Conservation (phyloP, 2,329 filamentous ascomycete genomes). For the Lasiodiplodia hormozganensis region DNA sequence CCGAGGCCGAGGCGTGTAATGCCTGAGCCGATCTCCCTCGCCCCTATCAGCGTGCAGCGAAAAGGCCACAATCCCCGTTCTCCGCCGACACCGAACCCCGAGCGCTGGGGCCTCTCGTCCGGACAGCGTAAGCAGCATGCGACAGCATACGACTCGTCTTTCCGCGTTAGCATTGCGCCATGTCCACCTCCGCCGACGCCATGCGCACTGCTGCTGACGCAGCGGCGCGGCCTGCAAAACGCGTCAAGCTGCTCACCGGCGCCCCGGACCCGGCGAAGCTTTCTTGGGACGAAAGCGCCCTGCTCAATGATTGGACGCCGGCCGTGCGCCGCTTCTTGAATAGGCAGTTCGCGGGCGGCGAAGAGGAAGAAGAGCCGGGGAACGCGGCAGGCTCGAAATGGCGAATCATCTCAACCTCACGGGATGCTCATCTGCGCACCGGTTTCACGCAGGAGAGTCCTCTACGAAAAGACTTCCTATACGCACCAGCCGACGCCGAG, state of each 20-base stretch:
- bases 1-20: constrained; percentile 16
- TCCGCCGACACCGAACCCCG: constrained; percentile 6
- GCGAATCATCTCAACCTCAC: constrained; percentile 8
- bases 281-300: constrained; percentile 59
- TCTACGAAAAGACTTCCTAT: background rate
- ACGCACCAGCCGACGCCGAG: background rate
- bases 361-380: background rate
- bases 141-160: background rate
- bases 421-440: background rate
- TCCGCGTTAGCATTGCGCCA: constrained; percentile 5
- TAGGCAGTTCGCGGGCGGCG: constrained; percentile 8
- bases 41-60: constrained; percentile 8
- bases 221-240: constrained; percentile 15
- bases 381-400: background rate
- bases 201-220: background rate
- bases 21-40: constrained; percentile 15
- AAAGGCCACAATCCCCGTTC: background rate
- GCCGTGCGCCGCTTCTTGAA: constrained; percentile 52
- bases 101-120: background rate
- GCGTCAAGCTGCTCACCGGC: constrained; percentile 63
- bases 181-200: constrained; percentile 9
- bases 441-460: constrained; percentile 23
- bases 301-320: constrained; percentile 57
- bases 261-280: constrained; percentile 65
- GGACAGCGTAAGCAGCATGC: background rate